Evolutionary conservation across 2,329 filamentous ascomycete species (phyloP), one percentile per base, ranked within the genome.

Genomic region (Coniochaeta sp.): DNA sequence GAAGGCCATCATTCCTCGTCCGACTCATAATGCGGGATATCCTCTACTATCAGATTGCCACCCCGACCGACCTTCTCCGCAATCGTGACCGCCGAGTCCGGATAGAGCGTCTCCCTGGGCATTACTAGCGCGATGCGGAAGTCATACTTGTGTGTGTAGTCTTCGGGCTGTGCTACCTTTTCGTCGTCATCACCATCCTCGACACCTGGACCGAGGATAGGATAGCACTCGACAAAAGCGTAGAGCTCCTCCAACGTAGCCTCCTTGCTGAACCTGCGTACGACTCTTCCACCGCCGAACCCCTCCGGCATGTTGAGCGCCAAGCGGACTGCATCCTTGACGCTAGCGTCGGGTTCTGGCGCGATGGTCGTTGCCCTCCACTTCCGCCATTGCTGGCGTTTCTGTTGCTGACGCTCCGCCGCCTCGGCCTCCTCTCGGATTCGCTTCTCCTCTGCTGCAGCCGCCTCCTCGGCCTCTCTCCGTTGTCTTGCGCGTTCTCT

Each of bases 151-250:
- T 98, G 93, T 65, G 87, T 79, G 70, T 95, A 98, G 14, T 77
- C 84, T 24, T 81, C 77, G 0, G 91, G 91, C 66, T 85, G 74
- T 4, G 74, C 69, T 1, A 73, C 71, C 22, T 72, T 73, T 34
- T 76, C 71, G 17, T 74, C 72, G 58, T 91, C 87, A 31, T 57
- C 33, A 14, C n/a, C 28, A 14, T n/a, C 12, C n/a, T 19, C n/a
- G 14, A 31, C 33, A 24, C n/a, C 34, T 4, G 26, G 26, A n/a
- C 34, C 14, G 31, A 36, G 22, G n/a, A 57, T 19, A 22, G 54
- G 54, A 71, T 92, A 88, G 75, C 93, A 98, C 70, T 99, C 95
- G 2, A 98, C 92, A 75, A 96, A 97, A 0, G 93, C 95, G 73
- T 98, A 98, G 6, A 99, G 76, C 68, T 97, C 92, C 71, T 98